Percentiles rank a stretch among this genome's conserved stretches.
Evolutionary conservation across 2,329 filamentous ascomycete species (phyloP).

Genomic region (Trichoderma sp.): DNA sequence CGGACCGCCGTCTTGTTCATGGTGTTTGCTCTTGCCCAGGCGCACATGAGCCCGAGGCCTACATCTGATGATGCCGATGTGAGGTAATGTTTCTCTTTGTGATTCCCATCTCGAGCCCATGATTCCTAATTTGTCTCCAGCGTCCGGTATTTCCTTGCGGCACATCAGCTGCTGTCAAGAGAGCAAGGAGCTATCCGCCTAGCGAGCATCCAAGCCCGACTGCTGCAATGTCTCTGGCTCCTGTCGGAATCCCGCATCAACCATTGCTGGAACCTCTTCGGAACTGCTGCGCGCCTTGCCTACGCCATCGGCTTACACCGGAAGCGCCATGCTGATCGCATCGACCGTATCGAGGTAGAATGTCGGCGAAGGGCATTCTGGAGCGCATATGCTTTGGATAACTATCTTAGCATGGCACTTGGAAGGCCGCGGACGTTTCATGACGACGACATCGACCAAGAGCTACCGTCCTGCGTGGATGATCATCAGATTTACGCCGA

Average conservation of each 20-base stretch:
- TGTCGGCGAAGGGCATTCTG: conserved; percentile 9
- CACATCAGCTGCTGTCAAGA: conserved; percentile 1
- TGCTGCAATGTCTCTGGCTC: conserved; percentile 11
- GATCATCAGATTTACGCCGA: conserved; percentile 9
- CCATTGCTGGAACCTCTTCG: conserved; percentile 16
- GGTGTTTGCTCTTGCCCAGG: conserved; percentile 13
- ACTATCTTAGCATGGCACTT: conserved; percentile 10
- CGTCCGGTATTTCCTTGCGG: conserved; percentile 7
- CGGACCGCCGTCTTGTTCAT: conserved; percentile 9
- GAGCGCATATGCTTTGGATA: conserved; percentile 10
- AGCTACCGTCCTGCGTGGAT: background rate
- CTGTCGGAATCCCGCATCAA: conserved; percentile 11
- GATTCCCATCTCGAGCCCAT: background rate
- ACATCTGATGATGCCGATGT: conserved; percentile 13
- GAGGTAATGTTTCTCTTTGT: background rate
- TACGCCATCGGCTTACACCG: conserved; percentile 11
- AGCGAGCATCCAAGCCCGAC: conserved; percentile 2
- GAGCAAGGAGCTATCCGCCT: conserved; percentile 9
- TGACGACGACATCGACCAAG: conserved; percentile 11
- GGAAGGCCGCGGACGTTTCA: conserved; percentile 12
- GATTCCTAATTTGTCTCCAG: background rate
- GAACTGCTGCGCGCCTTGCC: conserved; percentile 8
- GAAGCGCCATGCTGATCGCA: conserved; percentile 11
- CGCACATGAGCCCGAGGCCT: conserved; percentile 8
- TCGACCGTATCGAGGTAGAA: conserved; percentile 7